Conservation (phyloP, 23 red algal genomes). For the Cyanidioschyzon merolae region DNA sequence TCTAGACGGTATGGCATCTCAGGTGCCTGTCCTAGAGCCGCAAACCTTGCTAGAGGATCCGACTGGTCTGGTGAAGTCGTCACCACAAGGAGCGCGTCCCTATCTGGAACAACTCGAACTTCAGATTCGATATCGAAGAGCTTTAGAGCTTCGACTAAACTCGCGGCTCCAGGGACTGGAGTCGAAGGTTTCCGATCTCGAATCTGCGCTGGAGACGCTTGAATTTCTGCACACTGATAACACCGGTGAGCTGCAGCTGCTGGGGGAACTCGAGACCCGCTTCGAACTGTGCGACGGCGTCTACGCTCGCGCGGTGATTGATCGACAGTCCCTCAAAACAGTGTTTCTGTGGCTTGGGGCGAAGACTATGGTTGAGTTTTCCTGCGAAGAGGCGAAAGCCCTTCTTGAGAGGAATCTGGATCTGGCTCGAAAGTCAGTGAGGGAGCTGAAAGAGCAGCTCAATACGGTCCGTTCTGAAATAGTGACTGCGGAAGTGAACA, state of each 20-base stretch:
- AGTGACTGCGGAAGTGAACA: conserved; percentile 82
- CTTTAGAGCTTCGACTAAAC: not conserved
- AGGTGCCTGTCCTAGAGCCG: not conserved
- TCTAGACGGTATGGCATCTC: not conserved
- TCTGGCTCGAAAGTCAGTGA: conserved; percentile 28
- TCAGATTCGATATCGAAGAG: not conserved
- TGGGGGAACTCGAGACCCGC: not conserved
- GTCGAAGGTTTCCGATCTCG: not conserved
- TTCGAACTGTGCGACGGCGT: conserved; percentile 15
- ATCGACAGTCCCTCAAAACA: not conserved
- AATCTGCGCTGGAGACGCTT: not conserved
- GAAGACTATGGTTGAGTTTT: conserved; percentile 89
- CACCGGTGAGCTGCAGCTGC: not conserved
- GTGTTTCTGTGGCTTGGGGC: conserved; percentile 25
- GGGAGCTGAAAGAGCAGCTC: conserved; percentile 48
- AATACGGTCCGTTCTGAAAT: conserved; percentile 61
- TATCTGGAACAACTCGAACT: not conserved
- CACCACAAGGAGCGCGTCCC: not conserved
- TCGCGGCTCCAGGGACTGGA: not conserved
- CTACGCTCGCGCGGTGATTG: not conserved
- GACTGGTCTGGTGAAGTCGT: not conserved
- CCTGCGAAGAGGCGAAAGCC: conserved; percentile 48
- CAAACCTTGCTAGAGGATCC: not conserved
- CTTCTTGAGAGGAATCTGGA: conserved; percentile 62
- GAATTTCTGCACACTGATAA: not conserved